These are phyloP conservation scores for Skeletonema tropicum DNA, from an alignment of 108 stramenopile species.

Conservation along the genomic window DNA sequence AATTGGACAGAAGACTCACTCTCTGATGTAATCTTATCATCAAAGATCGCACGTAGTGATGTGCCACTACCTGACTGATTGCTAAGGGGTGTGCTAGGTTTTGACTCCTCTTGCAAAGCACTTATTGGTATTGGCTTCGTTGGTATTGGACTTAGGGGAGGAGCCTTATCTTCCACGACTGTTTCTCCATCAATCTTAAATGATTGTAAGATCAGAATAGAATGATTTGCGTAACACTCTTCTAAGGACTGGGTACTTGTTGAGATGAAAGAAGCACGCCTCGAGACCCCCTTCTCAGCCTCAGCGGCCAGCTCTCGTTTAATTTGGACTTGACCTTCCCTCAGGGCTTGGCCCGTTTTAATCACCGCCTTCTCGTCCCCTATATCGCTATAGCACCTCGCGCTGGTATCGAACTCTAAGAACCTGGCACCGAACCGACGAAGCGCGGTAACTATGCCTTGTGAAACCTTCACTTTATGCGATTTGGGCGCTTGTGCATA, in stretches of 20 bases:
- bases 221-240: background rate
- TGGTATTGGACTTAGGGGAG: background rate
- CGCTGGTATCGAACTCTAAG: constrained; percentile 64
- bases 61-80: background rate
- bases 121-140: background rate
- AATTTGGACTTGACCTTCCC: constrained; percentile 80
- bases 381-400: constrained; percentile 65
- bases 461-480: constrained; percentile 79
- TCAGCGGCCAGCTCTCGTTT: background rate
- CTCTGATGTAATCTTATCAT: background rate
- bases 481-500: constrained; percentile 77
- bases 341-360: constrained; percentile 85
- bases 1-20: background rate
- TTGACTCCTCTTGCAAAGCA: background rate
- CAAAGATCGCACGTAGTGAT: background rate
- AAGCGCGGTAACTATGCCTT: constrained; percentile 77
- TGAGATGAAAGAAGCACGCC: no score
- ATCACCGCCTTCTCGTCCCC: constrained; percentile 86
- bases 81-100: background rate
- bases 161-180: background rate
- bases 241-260: background rate
- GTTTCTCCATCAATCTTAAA: background rate
- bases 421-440: constrained; percentile 54
- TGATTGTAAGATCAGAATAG: background rate
- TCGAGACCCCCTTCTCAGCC: background rate